Conservation (phyloP, 306 rosid genomes). For the Arachis stenosperma region DNA sequence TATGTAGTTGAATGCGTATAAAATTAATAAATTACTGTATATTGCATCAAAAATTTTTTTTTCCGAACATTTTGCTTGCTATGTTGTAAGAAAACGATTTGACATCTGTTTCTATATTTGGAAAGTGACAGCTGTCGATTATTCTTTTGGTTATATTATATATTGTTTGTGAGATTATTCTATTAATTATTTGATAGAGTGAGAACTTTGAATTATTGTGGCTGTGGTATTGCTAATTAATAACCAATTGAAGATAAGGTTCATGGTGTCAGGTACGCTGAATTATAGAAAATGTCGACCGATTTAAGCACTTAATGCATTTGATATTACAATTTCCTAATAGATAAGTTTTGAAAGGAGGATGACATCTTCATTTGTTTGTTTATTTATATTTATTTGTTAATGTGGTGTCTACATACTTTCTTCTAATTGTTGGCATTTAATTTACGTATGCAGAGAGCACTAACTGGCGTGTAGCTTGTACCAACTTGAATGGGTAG, state of each 20-base stretch:
- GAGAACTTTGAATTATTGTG: background rate
- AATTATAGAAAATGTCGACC: background rate
- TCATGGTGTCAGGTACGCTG: background rate
- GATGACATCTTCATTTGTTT: conserved; percentile 27
- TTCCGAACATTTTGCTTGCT: background rate
- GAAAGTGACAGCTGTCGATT: background rate
- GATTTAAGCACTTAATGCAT: background rate
- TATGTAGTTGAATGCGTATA: no score
- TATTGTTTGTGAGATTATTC: no score
- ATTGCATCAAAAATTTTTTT: background rate
- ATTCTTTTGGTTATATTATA: background rate
- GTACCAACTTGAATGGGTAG: background rate
- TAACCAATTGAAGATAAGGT: conserved; percentile 2
- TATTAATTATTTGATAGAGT: background rate
- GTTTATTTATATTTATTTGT: background rate
- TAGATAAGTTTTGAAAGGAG: background rate
- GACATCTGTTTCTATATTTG: background rate
- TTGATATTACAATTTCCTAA: conserved; percentile 2
- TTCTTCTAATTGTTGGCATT: no score
- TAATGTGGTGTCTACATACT: no score
- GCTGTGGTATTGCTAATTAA: no score
- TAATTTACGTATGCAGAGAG: no score
- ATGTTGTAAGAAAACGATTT: conserved; percentile 5
- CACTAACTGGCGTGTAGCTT: no score
- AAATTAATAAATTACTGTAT: no score